Percentiles rank a stretch among this genome's conserved stretches.
Conservation (phyloP, 2,329 filamentous ascomycete species). For the Xylaria sp. region DNA sequence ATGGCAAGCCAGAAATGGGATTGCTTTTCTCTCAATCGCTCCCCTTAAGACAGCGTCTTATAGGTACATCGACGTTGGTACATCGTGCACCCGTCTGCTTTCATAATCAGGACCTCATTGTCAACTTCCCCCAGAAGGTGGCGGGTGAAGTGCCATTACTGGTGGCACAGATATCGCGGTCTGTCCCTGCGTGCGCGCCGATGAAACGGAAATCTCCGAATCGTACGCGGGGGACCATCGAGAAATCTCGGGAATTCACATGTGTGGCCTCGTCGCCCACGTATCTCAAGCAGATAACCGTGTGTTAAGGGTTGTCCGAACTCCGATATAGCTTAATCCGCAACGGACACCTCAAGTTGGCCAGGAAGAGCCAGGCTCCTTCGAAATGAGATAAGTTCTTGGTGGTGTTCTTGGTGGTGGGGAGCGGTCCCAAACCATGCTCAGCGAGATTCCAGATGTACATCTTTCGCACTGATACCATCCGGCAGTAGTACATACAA, state of each 20-base stretch:
- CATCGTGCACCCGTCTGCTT: neutral
- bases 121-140: neutral
- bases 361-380: neutral
- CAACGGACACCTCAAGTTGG: neutral
- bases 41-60: constrained; percentile 12
- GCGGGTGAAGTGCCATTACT: neutral
- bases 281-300: neutral
- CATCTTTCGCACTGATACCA: neutral
- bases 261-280: neutral
- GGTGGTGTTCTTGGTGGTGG: too few species aligned
- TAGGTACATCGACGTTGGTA: neutral
- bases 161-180: neutral
- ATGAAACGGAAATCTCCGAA: neutral
- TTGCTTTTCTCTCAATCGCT: constrained; percentile 6
- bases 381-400: neutral
- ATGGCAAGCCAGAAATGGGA: constrained; percentile 14
- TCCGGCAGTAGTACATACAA: neutral
- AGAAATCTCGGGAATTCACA: neutral
- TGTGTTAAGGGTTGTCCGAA: neutral
- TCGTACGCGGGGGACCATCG: neutral
- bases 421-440: neutral
- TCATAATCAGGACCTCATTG: too few species aligned
- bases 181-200: neutral
- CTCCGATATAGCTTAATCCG: neutral
- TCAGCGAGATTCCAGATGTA: too few species aligned